Evolutionary conservation across 192 early-diverging fungal species (phyloP), one percentile per base, ranked within the genome.

Genomic region (Linnemannia zychae): DNA sequence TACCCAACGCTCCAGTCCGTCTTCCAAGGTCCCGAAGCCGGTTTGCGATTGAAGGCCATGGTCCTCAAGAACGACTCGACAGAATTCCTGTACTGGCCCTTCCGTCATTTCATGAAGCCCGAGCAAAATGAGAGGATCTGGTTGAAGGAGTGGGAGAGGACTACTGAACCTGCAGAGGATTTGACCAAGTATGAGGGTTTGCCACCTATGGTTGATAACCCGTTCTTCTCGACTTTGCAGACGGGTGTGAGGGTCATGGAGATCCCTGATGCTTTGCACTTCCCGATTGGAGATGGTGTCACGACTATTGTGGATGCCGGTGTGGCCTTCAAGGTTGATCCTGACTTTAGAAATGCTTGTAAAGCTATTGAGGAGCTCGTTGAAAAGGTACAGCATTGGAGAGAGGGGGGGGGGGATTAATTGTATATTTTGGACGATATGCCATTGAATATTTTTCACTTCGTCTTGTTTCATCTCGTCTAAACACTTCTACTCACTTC

Each of bases 51-150:
- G n/a, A 79, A 79, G 36, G 47, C 48, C 28, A 48, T 63, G 53
- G 24, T 79, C 24, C 44, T 75, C 36, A 40, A 79, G 44, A 71
- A 75, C 33, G 83, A 88, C 33, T 36, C 68, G 16, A 47, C 78
- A 66, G 75, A 86, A 71, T 68, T 89, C 22, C 70, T 90, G 4
- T 77, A 90, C 80, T 88, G 87, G 87, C 83, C 88, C 17, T 87
- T 88, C 71, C 78, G 82, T 31, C 22, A 49, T 12, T 74, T 63
- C 31, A 74, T 63, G 69, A 24, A 80, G 13, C 50, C 73, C 4
- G 47, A 75, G 4, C 67, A 60, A 22, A 81, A 88, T 16, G 75
- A 86, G 28, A 28, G 34, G 17, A 60, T 88, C 11, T 90, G 87
- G 87, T 28, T 86, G 34, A 90, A 87, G 79, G 40, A 66, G 48